phyloP scores from a whole-genome alignment of 2,329 filamentous ascomycete species.

The Pseudofabraea citricarpa region DNA sequence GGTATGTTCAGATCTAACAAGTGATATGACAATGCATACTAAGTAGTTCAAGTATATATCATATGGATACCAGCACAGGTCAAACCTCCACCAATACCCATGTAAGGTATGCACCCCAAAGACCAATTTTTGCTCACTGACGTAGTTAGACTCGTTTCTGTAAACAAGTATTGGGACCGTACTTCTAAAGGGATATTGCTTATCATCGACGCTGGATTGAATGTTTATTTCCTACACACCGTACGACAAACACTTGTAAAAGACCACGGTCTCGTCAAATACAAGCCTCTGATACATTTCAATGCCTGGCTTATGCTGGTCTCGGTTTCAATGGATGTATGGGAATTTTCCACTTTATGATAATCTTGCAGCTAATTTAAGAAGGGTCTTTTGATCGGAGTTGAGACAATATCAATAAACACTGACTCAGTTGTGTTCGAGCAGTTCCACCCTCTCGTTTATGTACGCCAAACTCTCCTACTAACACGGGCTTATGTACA shows the following conservation, averaged over 20 bases:
- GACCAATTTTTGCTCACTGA: not conserved
- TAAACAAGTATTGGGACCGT: constrained; percentile 38
- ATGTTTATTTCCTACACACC: constrained; percentile 44
- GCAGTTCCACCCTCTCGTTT: constrained; percentile 35
- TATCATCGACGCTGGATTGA: constrained; percentile 42
- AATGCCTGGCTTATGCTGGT: constrained; percentile 34
- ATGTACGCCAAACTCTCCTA: constrained; percentile 13
- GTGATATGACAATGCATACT: not conserved
- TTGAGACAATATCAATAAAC: not conserved
- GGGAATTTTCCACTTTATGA: not conserved
- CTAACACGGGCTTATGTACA: too few species aligned
- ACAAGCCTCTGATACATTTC: constrained; percentile 32
- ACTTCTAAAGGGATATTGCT: constrained; percentile 45
- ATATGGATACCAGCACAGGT: constrained; percentile 47
- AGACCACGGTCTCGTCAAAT: constrained; percentile 32
- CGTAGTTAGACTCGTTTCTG: not conserved
- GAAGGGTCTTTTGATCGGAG: not conserved
- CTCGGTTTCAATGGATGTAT: constrained; percentile 34
- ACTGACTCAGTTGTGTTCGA: constrained; percentile 29
- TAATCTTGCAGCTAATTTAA: not conserved
- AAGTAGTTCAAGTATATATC: constrained; percentile 34
- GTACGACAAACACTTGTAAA: constrained; percentile 31
- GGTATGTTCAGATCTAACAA: not conserved
- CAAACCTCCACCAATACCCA: constrained; percentile 7
- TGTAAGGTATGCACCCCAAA: constrained; percentile 1